Percentiles rank a stretch among this genome's conserved stretches.
Conservation (phyloP, 108 stramenopile genomes). For the Cyclostephanos invisitatus region DNA sequence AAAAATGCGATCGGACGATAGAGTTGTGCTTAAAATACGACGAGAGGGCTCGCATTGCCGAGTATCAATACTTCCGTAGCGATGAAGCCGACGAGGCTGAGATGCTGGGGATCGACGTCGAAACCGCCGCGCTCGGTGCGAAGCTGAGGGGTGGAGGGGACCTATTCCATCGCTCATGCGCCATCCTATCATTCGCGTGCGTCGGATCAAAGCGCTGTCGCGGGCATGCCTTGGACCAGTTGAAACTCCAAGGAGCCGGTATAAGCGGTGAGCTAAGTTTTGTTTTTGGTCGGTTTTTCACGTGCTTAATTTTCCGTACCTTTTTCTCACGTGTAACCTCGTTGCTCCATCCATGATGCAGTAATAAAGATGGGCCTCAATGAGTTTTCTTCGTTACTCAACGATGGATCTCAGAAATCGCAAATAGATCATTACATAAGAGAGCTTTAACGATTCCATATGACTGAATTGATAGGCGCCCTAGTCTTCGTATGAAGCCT, state of each 20-base stretch:
- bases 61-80: conserved; percentile 68
- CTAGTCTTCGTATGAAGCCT: neutral
- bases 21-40: conserved; percentile 75
- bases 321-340: neutral
- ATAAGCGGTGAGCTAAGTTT: conserved; percentile 45
- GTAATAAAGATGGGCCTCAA: conserved; percentile 42
- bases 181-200: conserved; percentile 65
- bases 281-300: neutral
- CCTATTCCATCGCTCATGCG: conserved; percentile 74
- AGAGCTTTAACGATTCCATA: conserved; percentile 17
- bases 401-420: conserved; percentile 37
- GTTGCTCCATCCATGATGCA: neutral
- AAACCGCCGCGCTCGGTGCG: conserved; percentile 71
- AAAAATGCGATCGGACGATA: conserved; percentile 77
- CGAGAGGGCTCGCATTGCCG: conserved; percentile 67
- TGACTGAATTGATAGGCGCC: neutral
- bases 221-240: conserved; percentile 59
- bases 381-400: conserved; percentile 41
- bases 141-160: conserved; percentile 80
- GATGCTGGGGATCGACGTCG: conserved; percentile 47
- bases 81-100: conserved; percentile 62
- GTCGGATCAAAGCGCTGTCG: conserved; percentile 71
- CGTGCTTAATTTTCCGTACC: neutral
- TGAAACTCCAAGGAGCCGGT: conserved; percentile 63
- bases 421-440: conserved; percentile 46